Conservation (phyloP, 2,329 filamentous ascomycete genomes). For the Thielaviopsis euricoi region DNA sequence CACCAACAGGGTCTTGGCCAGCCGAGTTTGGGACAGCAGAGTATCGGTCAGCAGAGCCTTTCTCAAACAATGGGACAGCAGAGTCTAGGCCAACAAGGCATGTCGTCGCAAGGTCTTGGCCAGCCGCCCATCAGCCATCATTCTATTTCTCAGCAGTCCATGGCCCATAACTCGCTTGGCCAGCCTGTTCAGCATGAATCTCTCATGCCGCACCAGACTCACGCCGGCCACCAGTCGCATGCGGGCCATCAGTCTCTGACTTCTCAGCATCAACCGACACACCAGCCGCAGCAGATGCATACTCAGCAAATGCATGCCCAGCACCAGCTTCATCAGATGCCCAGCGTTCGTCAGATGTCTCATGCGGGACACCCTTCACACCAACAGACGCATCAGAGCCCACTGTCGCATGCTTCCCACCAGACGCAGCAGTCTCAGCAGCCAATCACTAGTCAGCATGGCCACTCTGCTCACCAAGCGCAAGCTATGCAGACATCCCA, state of each 20-base stretch:
- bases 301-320: constrained; percentile 3
- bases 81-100: neutral
- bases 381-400: constrained; percentile 9
- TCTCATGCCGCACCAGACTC: constrained; percentile 27
- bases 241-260: constrained; percentile 17
- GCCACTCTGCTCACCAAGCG: constrained; percentile 13
- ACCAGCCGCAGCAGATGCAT: constrained; percentile 8
- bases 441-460: constrained; percentile 8
- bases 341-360: constrained; percentile 4
- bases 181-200: constrained; percentile 27
- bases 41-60: constrained; percentile 8
- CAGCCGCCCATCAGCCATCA: constrained; percentile 8
- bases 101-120: constrained; percentile 3
- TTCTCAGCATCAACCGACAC: constrained; percentile 16
- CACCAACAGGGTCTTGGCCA: constrained; percentile 15
- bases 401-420: constrained; percentile 6
- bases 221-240: constrained; percentile 17
- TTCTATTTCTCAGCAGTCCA: constrained; percentile 5
- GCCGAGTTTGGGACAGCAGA: constrained; percentile 14
- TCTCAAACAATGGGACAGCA: constrained; percentile 3
- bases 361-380: constrained; percentile 8
- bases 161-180: constrained; percentile 12
- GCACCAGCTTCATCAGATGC: constrained; percentile 9
- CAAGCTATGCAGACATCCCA: constrained; percentile 15
- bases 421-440: constrained; percentile 12